These are phyloP conservation scores for Aureoboletus auriporus DNA, from an alignment of 768 basidiomycete species.

Conservation along the genomic window DNA sequence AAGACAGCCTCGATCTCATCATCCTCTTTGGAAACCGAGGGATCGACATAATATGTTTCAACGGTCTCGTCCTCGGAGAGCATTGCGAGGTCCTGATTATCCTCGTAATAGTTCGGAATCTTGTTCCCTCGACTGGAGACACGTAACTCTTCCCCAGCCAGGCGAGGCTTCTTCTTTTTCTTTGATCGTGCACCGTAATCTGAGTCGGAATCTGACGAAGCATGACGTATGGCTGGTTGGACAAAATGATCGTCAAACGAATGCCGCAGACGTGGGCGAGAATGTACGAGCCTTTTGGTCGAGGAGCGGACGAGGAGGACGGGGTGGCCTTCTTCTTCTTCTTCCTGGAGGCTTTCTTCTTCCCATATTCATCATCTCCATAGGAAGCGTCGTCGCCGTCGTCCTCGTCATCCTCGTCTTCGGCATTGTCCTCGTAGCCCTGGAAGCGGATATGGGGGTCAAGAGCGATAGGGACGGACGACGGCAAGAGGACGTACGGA, in stretches of 20 bases:
- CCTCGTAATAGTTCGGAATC: conserved; percentile 81
- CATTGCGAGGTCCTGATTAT: conserved; percentile 71
- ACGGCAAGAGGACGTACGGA: conserved; percentile 24
- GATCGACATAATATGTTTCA: conserved; percentile 53
- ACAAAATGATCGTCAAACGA: conserved; percentile 8
- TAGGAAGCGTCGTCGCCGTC: conserved; percentile 78
- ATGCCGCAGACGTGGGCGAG: conserved; percentile 4
- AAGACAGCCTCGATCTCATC: conserved; percentile 94
- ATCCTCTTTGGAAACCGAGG: conserved; percentile 52
- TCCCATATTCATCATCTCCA: conserved; percentile 71
- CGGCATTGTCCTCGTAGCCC: conserved; percentile 51
- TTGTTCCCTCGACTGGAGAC: conserved; percentile 71
- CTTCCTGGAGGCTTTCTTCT: conserved; percentile 66
- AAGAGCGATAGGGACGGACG: conserved; percentile 13
- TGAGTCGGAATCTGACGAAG: conserved; percentile 76
- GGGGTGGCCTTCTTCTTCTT: conserved; percentile 51
- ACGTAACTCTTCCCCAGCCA: conserved; percentile 67
- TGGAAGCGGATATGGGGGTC: conserved; percentile 42
- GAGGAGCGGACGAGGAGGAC: conserved; percentile 41
- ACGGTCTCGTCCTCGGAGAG: conserved; percentile 56
- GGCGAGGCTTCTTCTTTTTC: conserved; percentile 71
- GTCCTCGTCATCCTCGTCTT: conserved; percentile 53
- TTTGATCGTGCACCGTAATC: conserved; percentile 84
- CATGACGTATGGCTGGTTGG: conserved; percentile 49
- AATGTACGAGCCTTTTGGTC: conserved; percentile 53